Evolutionary conservation across 2,329 filamentous ascomycete species (phyloP).

Genomic region (Aspergillus tanneri): DNA sequence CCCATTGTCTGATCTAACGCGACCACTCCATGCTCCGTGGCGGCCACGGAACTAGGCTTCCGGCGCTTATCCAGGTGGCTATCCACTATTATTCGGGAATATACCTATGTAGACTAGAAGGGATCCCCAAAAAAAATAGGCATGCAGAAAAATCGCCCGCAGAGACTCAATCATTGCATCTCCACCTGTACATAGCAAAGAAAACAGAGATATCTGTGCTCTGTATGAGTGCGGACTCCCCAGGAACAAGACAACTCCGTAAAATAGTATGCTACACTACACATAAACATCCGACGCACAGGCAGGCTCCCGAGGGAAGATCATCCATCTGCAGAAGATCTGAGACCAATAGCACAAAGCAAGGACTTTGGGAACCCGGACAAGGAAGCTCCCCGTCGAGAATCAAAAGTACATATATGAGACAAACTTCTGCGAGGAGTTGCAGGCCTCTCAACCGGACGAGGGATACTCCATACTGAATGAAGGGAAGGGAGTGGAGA

Average conservation of each 20-base stretch:
- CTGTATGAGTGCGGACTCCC: background rate
- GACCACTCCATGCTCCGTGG: slow-evolving; percentile 3
- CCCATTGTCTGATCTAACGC: slow-evolving; percentile 19
- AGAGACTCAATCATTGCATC: slow-evolving; percentile 1
- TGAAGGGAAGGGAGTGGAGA: too few relatives aligned
- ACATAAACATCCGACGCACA: slow-evolving; percentile 24
- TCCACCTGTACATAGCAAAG: background rate
- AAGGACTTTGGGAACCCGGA: slow-evolving; percentile 25
- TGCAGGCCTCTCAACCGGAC: background rate
- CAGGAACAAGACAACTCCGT: too few relatives aligned
- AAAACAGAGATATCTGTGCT: background rate
- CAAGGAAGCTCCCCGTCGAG: too few relatives aligned
- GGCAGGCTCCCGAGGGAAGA: slow-evolving; percentile 17
- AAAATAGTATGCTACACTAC: slow-evolving; percentile 8
- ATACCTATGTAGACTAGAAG: too few relatives aligned
- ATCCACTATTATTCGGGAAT: background rate
- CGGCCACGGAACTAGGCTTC: slow-evolving; percentile 15
- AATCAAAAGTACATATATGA: slow-evolving; percentile 17
- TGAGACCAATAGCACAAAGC: slow-evolving; percentile 31
- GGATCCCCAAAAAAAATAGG: background rate
- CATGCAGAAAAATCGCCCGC: slow-evolving; percentile 2
- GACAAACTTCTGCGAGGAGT: slow-evolving; percentile 27
- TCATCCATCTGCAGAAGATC: slow-evolving; percentile 21
- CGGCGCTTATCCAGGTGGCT: slow-evolving; percentile 16
- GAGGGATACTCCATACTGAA: too few relatives aligned